Evolutionary conservation across 2,329 filamentous ascomycete species (phyloP), one percentile per base, ranked within the genome.

Genomic region (Monosporascus sp.): DNA sequence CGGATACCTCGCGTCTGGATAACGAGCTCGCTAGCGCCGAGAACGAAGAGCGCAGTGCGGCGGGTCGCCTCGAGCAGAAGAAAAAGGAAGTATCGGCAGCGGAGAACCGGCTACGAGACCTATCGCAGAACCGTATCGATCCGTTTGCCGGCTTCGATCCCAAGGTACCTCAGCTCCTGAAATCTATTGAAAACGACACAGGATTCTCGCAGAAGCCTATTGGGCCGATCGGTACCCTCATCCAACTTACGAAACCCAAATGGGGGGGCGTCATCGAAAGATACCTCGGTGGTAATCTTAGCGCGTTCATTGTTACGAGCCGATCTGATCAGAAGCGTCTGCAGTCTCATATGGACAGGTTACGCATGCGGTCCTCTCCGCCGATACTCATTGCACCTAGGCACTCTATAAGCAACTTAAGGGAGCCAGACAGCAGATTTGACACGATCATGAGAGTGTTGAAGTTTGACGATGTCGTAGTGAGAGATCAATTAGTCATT

Each of bases 181-280:
- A 72, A 50, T 79, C 79, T n/a, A 89, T 97, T 55, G 77, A 83
- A 6, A 73, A 75, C n/a, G 89, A 96, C 53, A 69, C 57, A 2
- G 77, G 84, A 0, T 97, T 95, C 65, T 73, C 76, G 24, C 74
- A 81, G 44, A 85, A 80, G 56, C 94, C 94, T 2, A 76, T 97
- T 36, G 94, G 94, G 0, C 94, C 94, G 0, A 75, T 97, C 15
- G 94, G 92, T 31, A 75, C 84, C 24, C 82, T 94, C 63, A 79
- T 99, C 49, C 85, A 84, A 59, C 74, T 99, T 24, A 73, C 84
- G 37, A 85, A 93, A 59, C 87, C 89, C 1, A 79, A 89, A 61
- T 99, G 94, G 94, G 88, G 86, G 1, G 80, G 82, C 1, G 84
- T 96, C 44, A 70, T 99, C 15, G 94, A 99, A 66, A 87, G 81